phyloP scores from a whole-genome alignment of 768 basidiomycete genomes.

The Hemileccinum impolitum region DNA sequence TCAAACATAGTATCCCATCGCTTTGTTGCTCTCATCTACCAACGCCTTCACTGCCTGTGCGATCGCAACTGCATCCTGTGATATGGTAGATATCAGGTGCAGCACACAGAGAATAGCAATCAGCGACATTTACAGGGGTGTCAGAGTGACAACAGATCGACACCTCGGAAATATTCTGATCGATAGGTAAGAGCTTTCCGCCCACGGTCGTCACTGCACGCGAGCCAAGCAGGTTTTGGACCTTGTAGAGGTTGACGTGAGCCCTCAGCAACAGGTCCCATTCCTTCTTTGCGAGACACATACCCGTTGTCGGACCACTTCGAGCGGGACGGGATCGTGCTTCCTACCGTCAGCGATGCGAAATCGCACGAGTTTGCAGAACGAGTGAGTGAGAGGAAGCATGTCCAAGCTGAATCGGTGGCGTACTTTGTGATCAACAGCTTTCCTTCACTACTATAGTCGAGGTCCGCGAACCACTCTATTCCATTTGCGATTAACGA shows the following conservation, averaged over 20 bases:
- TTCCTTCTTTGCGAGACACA: neutral
- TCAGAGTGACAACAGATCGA: constrained; percentile 68
- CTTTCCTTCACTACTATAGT: constrained; percentile 54
- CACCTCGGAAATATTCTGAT: constrained; percentile 43
- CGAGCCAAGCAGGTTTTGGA: constrained; percentile 39
- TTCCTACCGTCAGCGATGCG: constrained; percentile 34
- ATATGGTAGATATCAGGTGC: neutral
- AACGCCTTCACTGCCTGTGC: constrained; percentile 49
- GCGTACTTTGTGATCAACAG: constrained; percentile 57
- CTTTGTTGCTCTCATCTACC: constrained; percentile 51
- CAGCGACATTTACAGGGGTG: constrained; percentile 46
- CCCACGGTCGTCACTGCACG: constrained; percentile 47
- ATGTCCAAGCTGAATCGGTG: no score
- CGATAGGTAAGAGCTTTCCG: constrained; percentile 41
- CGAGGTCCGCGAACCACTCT: constrained; percentile 70
- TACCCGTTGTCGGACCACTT: constrained; percentile 44
- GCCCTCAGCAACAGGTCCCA: neutral
- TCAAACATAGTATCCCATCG: constrained; percentile 27
- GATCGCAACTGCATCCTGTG: constrained; percentile 51
- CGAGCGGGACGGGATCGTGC: constrained; percentile 45
- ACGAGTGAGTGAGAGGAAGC: neutral
- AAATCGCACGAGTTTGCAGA: neutral
- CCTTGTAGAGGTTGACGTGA: constrained; percentile 28
- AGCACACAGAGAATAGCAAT: neutral
- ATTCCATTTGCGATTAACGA: neutral